These are phyloP conservation scores for Coffea canephora DNA, from an alignment of 257 asterid genomes.

Conservation along the genomic window DNA sequence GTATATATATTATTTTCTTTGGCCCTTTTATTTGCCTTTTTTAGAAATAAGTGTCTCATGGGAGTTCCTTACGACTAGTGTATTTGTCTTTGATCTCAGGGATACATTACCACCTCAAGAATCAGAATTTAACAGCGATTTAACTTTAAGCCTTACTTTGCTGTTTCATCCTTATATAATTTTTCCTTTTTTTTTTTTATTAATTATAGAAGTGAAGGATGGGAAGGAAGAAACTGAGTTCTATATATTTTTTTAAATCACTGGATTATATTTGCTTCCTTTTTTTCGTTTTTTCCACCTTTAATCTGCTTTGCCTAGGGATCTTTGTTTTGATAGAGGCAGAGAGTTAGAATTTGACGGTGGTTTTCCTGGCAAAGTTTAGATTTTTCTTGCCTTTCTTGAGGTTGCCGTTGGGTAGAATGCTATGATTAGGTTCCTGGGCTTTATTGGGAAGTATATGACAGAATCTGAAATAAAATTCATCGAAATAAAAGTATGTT, in stretches of 20 bases:
- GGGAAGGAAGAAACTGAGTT: too few species aligned
- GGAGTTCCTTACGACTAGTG: background rate
- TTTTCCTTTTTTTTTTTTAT: background rate
- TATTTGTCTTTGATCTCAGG: background rate
- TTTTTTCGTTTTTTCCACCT: too few species aligned
- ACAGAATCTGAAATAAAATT: background rate
- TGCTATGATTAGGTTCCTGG: background rate
- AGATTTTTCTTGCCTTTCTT: background rate
- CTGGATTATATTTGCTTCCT: too few species aligned
- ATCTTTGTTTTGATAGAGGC: background rate
- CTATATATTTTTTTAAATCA: too few species aligned
- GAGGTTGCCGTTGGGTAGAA: background rate
- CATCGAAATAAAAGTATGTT: background rate
- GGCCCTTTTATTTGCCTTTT: background rate
- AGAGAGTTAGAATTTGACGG: background rate
- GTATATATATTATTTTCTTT: slow-evolving; percentile 22
- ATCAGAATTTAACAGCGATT: background rate
- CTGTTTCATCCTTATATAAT: background rate
- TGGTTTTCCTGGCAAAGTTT: background rate
- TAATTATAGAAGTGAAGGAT: background rate
- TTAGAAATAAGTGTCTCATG: background rate
- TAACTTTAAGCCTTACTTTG: background rate
- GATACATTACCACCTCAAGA: background rate
- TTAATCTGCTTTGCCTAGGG: background rate
- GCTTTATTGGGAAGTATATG: too few species aligned